Evolutionary conservation across 1,284 basidiomycete genomes (phyloP).

Genomic region (Fomitopsis pinicola): DNA sequence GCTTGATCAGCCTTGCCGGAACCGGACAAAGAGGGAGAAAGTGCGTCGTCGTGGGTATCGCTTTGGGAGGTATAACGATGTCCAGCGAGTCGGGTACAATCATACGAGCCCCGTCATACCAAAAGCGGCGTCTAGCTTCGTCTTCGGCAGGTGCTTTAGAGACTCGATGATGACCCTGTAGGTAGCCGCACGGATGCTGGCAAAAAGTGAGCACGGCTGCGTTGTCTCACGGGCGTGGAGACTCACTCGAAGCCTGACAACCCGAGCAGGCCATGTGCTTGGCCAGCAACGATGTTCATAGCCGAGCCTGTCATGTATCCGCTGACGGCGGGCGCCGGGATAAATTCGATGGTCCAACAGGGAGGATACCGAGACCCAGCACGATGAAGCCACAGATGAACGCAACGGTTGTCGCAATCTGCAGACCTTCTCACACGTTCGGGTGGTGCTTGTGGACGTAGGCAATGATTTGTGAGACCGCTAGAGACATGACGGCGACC

Average conservation of each 20-base stretch:
- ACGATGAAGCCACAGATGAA: constrained; percentile 92
- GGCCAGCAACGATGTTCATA: constrained; percentile 81
- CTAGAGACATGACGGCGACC: constrained; percentile 96
- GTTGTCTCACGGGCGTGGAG: background rate
- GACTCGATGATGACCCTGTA: constrained; percentile 92
- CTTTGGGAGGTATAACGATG: constrained; percentile 53
- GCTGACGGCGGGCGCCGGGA: constrained; percentile 86
- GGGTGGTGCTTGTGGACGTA: constrained; percentile 54
- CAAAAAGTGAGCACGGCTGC: background rate
- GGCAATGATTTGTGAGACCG: constrained; percentile 79
- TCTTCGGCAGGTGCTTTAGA: constrained; percentile 74
- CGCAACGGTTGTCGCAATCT: constrained; percentile 85
- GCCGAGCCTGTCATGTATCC: constrained; percentile 94
- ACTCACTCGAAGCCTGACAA: constrained; percentile 77
- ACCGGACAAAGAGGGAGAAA: constrained; percentile 12
- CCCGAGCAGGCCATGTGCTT: constrained; percentile 85
- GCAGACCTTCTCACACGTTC: constrained; percentile 53
- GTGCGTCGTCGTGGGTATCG: constrained; percentile 67
- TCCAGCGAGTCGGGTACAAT: constrained; percentile 75
- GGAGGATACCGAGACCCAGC: constrained; percentile 86
- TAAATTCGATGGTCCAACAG: constrained; percentile 96
- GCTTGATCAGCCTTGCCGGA: background rate
- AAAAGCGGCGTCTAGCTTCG: constrained; percentile 84
- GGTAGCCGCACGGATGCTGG: constrained; percentile 78
- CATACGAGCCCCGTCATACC: constrained; percentile 75